Conservation (phyloP, 768 basidiomycete species). For the Mycena amicta region DNA sequence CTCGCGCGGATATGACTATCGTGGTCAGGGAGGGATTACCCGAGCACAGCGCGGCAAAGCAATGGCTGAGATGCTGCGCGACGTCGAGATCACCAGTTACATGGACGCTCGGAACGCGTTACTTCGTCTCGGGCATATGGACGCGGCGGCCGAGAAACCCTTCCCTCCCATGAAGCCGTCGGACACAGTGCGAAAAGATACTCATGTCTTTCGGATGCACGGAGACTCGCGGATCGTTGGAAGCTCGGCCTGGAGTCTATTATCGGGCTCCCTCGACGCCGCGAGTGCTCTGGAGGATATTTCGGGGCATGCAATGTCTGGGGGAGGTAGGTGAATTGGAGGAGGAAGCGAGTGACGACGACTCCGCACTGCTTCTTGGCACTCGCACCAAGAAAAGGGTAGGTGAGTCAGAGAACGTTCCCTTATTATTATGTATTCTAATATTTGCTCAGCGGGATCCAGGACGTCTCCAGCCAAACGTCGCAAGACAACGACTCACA, state of each 20-base stretch:
- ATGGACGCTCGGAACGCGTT: constrained; percentile 1
- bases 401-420: not conserved
- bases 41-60: not conserved
- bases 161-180: not conserved
- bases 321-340: too few relatives aligned
- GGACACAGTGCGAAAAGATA: not conserved
- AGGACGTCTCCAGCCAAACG: not conserved
- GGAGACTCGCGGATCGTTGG: not conserved
- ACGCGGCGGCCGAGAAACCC: not conserved
- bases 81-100: constrained; percentile 9
- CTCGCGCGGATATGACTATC: constrained; percentile 1
- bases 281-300: too few relatives aligned
- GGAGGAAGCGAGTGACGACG: not conserved
- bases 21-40: constrained; percentile 5
- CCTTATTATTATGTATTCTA: not conserved
- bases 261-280: not conserved
- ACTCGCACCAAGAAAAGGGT: not conserved
- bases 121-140: constrained; percentile 3
- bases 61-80: constrained; percentile 5
- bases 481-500: not conserved
- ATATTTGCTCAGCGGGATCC: not conserved
- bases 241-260: not conserved
- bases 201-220: not conserved
- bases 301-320: too few relatives aligned
- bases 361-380: not conserved